Percentiles rank a stretch among this genome's conserved stretches.
Evolutionary conservation across 345 rosid species (phyloP).

Genomic region (Microcos paniculata): DNA sequence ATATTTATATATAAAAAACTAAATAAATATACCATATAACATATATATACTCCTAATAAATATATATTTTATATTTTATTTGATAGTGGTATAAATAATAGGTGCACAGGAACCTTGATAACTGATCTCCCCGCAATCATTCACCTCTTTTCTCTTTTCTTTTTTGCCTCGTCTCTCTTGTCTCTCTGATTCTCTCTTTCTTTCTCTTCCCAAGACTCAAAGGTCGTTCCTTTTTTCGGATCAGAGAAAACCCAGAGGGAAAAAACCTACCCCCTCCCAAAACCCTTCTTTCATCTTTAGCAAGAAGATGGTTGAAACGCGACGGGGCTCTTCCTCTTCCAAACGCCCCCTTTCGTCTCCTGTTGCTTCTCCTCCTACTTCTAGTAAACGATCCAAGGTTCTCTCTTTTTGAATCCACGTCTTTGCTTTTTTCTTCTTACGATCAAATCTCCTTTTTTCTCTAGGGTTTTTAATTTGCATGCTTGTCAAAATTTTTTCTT

Average conservation of each 20-base stretch:
- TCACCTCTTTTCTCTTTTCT: conserved; percentile 15
- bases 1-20: neutral
- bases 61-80: too few species aligned
- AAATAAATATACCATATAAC: neutral
- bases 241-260: conserved; percentile 38
- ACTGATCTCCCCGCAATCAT: conserved; percentile 36
- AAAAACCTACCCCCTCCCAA: conserved; percentile 58
- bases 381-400: conserved; percentile 83
- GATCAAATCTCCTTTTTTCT: neutral
- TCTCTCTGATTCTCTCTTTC: conserved; percentile 14
- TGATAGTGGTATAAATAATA: neutral
- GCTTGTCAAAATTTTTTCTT: neutral
- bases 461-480: neutral
- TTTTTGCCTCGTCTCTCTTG: conserved; percentile 19
- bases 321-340: conserved; percentile 82
- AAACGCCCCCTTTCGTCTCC: conserved; percentile 74
- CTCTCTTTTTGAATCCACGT: conserved; percentile 3
- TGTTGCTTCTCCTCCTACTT: conserved; percentile 45
- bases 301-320: conserved; percentile 81
- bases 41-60: too few species aligned
- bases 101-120: conserved; percentile 16
- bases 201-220: conserved; percentile 21
- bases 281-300: conserved; percentile 44
- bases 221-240: conserved; percentile 36
- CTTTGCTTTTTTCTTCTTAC: neutral